These are phyloP conservation scores for Eucalyptus grandis DNA, from an alignment of 345 rosid genomes.

Conservation along the genomic window DNA sequence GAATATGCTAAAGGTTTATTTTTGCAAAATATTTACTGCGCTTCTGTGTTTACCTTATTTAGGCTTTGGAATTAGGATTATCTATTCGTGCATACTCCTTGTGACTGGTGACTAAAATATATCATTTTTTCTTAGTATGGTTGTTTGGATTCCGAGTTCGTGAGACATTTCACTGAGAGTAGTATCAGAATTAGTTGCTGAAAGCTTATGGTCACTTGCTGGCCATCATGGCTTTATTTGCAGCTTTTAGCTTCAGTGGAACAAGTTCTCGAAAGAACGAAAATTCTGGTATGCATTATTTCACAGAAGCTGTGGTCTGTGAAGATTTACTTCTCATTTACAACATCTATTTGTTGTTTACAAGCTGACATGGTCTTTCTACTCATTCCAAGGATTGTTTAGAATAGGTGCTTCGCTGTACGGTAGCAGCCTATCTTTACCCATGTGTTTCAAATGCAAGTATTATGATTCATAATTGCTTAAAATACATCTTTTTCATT, in stretches of 20 bases:
- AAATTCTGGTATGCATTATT: neutral
- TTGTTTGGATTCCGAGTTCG: neutral
- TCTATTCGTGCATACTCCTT: neutral
- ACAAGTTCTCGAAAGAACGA: neutral
- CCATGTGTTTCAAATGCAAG: neutral
- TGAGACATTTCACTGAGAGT: neutral
- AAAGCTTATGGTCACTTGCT: neutral
- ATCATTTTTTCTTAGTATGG: neutral
- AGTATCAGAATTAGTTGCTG: neutral
- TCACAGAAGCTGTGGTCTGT: neutral
- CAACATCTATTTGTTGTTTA: neutral
- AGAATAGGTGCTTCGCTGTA: neutral
- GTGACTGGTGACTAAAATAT: neutral
- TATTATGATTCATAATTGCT: neutral
- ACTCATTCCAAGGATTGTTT: neutral
- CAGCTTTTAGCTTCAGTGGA: neutral
- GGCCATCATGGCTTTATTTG: neutral
- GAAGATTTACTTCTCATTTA: neutral
- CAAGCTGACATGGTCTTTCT: neutral
- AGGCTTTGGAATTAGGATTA: neutral
- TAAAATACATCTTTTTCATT: neutral
- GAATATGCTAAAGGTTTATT: neutral
- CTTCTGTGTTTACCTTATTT: neutral
- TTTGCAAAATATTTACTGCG: neutral
- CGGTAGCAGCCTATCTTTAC: neutral